Base-by-base conservation (phyloP, 495 filamentous ascomycete species). In the Daldinia bambusicola region DNA sequence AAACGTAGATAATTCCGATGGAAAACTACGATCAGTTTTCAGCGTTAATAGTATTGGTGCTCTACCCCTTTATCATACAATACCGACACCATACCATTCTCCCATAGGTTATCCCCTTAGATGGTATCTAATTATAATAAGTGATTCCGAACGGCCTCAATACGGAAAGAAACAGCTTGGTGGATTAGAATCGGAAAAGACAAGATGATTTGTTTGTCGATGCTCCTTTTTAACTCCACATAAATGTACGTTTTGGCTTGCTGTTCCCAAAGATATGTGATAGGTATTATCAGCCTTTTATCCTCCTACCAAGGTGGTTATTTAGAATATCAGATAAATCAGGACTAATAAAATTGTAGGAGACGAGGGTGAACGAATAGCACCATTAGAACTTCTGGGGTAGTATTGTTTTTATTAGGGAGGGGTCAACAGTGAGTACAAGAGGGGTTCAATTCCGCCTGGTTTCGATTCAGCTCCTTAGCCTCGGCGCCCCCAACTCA, bases 381-480 rank as follows among this genome's bases (percentile, higher is more conserved):
- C 5, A 36, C 37, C 37, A n/a, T n/a, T n/a, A n/a, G n/a, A 40
- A 37, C 37, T 40, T 40, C 8, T 48, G 43, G 43, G 43, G 43
- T 48, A 48, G 1, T 22, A 12, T 48, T 5, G 10, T 22, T 20
- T 22, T 48, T 48, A 48, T n/a, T n/a, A n/a, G n/a, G 43, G 43
- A 48, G 43, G 43, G 43, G 43, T 48, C 4, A 20, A 3, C 3
- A 26, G 26, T 26, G 20, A 48, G 16, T 48, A 20, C 9, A 22
- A 18, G 43, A 32, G 50, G 50, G 22, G 50, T 53, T 32, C 14
- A 7, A 16, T 56, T 2, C 18, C 18, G 53, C 31, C 7, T 6
- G 53, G 20, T 61, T 61, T 51, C 60, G 20, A 40, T 51, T 63
- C 36, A 55, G 48, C 61, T 56, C 61, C 38, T 26, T 6, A 56